Conservation (phyloP, 2,329 filamentous ascomycete species). For the Aspergillus oerlinghausenensis region DNA sequence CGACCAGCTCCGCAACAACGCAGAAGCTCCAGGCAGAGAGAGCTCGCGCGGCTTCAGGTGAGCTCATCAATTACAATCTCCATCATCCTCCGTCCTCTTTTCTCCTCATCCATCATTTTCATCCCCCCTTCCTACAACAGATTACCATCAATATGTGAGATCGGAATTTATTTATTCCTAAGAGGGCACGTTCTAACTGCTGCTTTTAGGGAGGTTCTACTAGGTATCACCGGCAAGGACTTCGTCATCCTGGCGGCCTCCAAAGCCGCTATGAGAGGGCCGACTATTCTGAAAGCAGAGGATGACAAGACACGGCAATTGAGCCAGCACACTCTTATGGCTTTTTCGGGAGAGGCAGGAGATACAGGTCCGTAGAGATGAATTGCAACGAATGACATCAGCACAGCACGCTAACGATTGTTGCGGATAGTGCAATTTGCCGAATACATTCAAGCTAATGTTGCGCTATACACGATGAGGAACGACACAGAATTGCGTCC, state of each 20-base stretch:
- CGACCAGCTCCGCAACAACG: constrained; percentile 26
- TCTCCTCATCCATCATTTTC: constrained; percentile 16
- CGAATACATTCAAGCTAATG: constrained; percentile 98
- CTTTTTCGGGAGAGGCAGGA: constrained; percentile 91
- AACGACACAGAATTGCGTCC: constrained; percentile 91
- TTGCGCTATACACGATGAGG: constrained; percentile 97
- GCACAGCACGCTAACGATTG: constrained; percentile 12
- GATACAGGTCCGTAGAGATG: constrained; percentile 67
- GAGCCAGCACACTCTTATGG: constrained; percentile 92
- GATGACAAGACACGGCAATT: constrained; percentile 95
- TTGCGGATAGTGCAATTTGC: constrained; percentile 79
- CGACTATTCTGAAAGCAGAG: constrained; percentile 86
- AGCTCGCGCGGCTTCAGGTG: constrained; percentile 33
- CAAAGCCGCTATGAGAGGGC: constrained; percentile 96
- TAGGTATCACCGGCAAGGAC: constrained; percentile 98
- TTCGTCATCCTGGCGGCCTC: constrained; percentile 97
- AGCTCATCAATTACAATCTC: constrained; percentile 9
- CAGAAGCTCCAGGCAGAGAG: constrained; percentile 36
- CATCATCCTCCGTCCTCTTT: constrained; percentile 20
- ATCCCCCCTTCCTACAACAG: not conserved
- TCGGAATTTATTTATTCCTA: not conserved
- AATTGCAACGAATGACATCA: not conserved
- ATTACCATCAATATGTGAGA: constrained; percentile 22
- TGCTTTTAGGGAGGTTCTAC: constrained; percentile 78
- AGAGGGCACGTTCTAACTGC: constrained; percentile 17